phyloP scores from a whole-genome alignment of 129 eudicot genomes.

The Ambrosia trifida region DNA sequence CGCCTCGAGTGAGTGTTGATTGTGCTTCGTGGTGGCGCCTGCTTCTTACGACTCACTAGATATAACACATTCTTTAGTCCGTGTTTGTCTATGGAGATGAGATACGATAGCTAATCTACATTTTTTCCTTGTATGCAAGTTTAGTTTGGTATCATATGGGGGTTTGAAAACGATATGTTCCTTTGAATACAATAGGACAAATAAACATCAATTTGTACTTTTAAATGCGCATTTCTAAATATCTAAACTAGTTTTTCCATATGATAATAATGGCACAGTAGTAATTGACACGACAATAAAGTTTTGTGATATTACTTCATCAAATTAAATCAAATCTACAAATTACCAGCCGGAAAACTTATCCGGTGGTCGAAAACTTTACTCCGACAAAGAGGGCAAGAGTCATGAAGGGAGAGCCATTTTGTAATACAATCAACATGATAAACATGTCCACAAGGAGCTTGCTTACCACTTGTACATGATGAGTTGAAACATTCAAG shows the following conservation, averaged over 20 bases:
- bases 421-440: conserved; percentile 48
- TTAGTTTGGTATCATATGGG: background rate
- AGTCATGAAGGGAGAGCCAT: conserved; percentile 53
- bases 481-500: conserved; percentile 42
- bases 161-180: background rate
- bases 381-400: conserved; percentile 71
- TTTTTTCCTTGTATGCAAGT: background rate
- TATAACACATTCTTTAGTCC: no score
- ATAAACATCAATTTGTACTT: background rate
- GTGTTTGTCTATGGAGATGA: no score
- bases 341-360: conserved; percentile 1
- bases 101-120: no score
- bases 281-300: background rate
- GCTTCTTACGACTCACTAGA: no score
- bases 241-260: background rate
- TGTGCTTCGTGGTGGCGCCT: no score
- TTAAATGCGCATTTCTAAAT: background rate
- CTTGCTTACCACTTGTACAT: conserved; percentile 26
- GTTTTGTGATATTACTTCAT: background rate
- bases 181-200: background rate
- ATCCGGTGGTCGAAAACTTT: conserved; percentile 31
- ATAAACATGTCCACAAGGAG: conserved; percentile 60
- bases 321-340: background rate
- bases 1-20: no score
- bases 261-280: background rate